phyloP scores from a whole-genome alignment of 2,329 filamentous ascomycete species.

The Talaromyces sp. region DNA sequence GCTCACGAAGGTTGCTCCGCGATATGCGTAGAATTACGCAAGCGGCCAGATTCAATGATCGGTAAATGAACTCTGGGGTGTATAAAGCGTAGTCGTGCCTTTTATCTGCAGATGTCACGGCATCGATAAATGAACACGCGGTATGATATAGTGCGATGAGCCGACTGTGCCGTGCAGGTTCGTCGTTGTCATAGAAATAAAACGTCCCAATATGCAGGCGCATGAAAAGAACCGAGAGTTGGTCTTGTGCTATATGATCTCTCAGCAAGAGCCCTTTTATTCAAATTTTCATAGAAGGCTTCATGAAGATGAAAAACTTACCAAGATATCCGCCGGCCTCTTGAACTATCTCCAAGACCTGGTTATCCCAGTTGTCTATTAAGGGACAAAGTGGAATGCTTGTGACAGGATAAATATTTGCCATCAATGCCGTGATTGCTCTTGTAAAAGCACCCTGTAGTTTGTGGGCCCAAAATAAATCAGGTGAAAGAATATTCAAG shows the following conservation, averaged over 20 bases:
- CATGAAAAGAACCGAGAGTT: background rate
- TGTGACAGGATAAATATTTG: background rate
- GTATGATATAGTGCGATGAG: background rate
- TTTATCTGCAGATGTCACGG: background rate
- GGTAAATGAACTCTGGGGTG: background rate
- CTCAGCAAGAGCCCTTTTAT: background rate
- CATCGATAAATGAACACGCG: background rate
- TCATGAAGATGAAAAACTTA: background rate
- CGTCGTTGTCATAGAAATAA: background rate
- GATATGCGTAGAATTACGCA: slow-evolving; percentile 2
- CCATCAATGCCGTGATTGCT: background rate
- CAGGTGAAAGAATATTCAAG: background rate
- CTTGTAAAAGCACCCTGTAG: background rate
- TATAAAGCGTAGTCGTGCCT: background rate
- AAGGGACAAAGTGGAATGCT: background rate
- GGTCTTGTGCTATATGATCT: background rate
- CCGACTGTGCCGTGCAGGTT: background rate
- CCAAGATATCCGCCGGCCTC: background rate
- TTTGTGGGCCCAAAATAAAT: background rate
- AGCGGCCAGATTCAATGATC: background rate
- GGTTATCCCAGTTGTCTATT: background rate
- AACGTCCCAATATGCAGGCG: background rate
- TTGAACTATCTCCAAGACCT: background rate
- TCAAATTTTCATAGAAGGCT: background rate
- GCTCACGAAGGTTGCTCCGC: background rate